Percentiles rank a stretch among this genome's conserved stretches.
phyloP scores from a whole-genome alignment of 768 basidiomycete species.

The Mycena crocata region DNA sequence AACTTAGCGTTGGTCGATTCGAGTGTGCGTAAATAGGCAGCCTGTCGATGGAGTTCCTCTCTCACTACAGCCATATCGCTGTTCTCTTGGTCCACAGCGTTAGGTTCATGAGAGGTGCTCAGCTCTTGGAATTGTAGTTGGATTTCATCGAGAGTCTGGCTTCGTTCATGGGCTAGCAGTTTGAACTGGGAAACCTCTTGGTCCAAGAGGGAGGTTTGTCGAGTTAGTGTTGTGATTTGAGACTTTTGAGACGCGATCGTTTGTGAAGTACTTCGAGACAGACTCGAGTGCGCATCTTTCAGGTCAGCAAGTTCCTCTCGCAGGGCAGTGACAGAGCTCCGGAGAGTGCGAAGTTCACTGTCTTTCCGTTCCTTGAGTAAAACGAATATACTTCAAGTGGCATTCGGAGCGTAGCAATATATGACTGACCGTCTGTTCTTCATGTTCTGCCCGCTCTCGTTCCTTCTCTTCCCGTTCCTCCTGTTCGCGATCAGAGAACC shows the following conservation, averaged over 20 bases:
- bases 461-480: constrained; percentile 79
- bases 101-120: constrained; percentile 44
- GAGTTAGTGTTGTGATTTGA: constrained; percentile 60
- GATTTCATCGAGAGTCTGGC: constrained; percentile 54
- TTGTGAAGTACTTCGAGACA: constrained; percentile 62
- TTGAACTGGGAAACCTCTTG: constrained; percentile 59
- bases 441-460: constrained; percentile 58
- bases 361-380: constrained; percentile 58
- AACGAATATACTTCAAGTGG: neutral
- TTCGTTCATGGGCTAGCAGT: constrained; percentile 54
- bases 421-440: constrained; percentile 68
- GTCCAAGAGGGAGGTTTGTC: constrained; percentile 59
- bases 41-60: constrained; percentile 77
- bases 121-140: constrained; percentile 63
- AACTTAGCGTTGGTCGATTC: constrained; percentile 71
- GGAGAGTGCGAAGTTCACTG: constrained; percentile 62
- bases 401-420: neutral
- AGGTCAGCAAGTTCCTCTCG: constrained; percentile 72
- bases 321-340: constrained; percentile 60
- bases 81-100: constrained; percentile 58
- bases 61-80: constrained; percentile 69
- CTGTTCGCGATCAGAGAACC: constrained; percentile 74
- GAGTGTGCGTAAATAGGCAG: constrained; percentile 67
- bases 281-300: constrained; percentile 61
- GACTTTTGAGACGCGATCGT: constrained; percentile 62